phyloP scores from a whole-genome alignment of 352 stramenopile genomes.

The Aphanomyces cochlioides region DNA sequence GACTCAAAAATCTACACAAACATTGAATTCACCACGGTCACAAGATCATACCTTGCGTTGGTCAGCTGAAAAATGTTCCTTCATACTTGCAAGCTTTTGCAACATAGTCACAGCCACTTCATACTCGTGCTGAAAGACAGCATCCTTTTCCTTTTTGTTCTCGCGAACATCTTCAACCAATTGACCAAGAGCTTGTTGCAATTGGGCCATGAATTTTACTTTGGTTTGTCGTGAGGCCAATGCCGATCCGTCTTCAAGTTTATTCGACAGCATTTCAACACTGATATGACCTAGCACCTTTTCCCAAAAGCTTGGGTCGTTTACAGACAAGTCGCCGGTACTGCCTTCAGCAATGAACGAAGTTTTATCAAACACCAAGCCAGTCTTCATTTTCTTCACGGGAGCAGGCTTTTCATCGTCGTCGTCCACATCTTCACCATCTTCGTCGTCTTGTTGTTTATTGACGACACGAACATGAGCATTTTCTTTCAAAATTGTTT shows the following conservation, averaged over 20 bases:
- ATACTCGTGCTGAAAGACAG: conserved; percentile 72
- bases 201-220: conserved; percentile 86
- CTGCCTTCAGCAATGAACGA: conserved; percentile 91
- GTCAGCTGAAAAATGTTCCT: conserved; percentile 74
- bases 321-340: conserved; percentile 88
- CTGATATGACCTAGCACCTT: conserved; percentile 87
- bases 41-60: conserved; percentile 59
- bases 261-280: conserved; percentile 81
- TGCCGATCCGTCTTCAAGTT: conserved; percentile 82
- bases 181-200: conserved; percentile 71
- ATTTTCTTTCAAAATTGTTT: conserved; percentile 91
- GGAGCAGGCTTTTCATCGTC: conserved; percentile 38
- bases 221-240: conserved; percentile 76
- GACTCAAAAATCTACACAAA: conserved; percentile 25
- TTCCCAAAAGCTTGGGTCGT: conserved; percentile 96
- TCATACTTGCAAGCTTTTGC: conserved; percentile 72
- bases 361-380: conserved; percentile 78
- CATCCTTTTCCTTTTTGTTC: conserved; percentile 41
- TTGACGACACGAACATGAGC: conserved; percentile 67
- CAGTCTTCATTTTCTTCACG: conserved; percentile 52
- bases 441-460: conserved; percentile 35
- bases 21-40: not conserved
- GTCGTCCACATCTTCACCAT: conserved; percentile 38
- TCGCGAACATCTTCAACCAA: conserved; percentile 63
- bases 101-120: conserved; percentile 83